Evolutionary conservation across 2,329 filamentous ascomycete genomes (phyloP).

Genomic region (Epichloe coenophiala): DNA sequence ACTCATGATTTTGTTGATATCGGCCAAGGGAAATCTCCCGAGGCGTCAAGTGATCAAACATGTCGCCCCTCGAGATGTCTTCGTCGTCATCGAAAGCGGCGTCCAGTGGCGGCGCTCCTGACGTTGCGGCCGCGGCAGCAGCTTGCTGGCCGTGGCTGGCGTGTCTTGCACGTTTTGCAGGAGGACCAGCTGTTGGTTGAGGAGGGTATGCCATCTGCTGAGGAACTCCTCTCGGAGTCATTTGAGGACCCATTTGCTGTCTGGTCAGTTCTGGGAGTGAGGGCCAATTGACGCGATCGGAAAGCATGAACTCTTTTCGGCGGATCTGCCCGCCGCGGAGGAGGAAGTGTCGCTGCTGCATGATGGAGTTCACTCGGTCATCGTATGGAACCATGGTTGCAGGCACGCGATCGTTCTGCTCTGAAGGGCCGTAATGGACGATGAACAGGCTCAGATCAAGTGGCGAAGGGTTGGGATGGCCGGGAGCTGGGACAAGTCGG

Average conservation of each 20-base stretch:
- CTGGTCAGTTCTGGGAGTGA: slow-evolving; percentile 48
- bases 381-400: slow-evolving; percentile 51
- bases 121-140: slow-evolving; percentile 13
- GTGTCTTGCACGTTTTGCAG: slow-evolving; percentile 41
- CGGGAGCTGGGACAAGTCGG: slow-evolving; percentile 62
- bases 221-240: slow-evolving; percentile 34
- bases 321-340: slow-evolving; percentile 68
- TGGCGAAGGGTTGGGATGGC: slow-evolving; percentile 53
- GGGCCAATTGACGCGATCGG: slow-evolving; percentile 83
- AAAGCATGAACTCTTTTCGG: slow-evolving; percentile 88
- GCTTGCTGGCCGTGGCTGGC: slow-evolving; percentile 25
- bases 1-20: slow-evolving; percentile 92
- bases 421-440: slow-evolving; percentile 73
- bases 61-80: slow-evolving; percentile 73
- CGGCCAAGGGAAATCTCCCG: slow-evolving; percentile 76
- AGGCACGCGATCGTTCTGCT: slow-evolving; percentile 60
- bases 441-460: slow-evolving; percentile 80
- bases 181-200: slow-evolving; percentile 35
- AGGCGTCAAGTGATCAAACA: slow-evolving; percentile 80
- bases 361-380: slow-evolving; percentile 43
- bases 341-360: slow-evolving; percentile 50
- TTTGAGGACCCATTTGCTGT: slow-evolving; percentile 37
- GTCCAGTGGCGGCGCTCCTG: slow-evolving; percentile 26
- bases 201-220: slow-evolving; percentile 51
- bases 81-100: slow-evolving; percentile 69